Conservation (phyloP, 768 basidiomycete genomes). For the Hericium coralloides region DNA sequence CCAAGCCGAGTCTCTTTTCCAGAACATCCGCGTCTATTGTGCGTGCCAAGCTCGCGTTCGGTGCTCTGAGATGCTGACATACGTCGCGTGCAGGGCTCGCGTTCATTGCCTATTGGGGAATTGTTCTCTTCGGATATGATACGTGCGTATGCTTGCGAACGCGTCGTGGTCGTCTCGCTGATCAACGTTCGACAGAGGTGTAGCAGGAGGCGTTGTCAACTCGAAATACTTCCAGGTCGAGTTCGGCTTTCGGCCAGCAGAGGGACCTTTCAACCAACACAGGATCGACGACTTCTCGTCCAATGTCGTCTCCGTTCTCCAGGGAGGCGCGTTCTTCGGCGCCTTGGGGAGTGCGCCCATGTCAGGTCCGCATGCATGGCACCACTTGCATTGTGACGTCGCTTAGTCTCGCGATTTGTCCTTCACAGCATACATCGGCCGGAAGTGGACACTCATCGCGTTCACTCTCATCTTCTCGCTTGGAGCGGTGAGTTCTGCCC, state of each 20-base stretch:
- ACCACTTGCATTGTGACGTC: not conserved
- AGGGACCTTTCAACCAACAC: constrained; percentile 32
- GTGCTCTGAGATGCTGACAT: not conserved
- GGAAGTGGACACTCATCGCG: constrained; percentile 50
- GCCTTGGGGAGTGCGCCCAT: constrained; percentile 65
- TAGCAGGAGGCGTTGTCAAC: constrained; percentile 62
- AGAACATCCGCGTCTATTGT: constrained; percentile 66
- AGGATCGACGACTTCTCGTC: constrained; percentile 52
- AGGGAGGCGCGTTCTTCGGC: constrained; percentile 85
- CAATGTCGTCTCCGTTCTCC: constrained; percentile 81
- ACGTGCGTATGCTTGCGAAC: constrained; percentile 33
- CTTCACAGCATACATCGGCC: constrained; percentile 49
- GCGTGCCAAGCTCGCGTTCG: constrained; percentile 14
- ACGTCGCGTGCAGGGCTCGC: constrained; percentile 44
- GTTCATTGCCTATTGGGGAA: constrained; percentile 70
- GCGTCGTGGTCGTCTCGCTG: constrained; percentile 15
- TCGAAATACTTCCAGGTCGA: constrained; percentile 49
- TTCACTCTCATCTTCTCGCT: constrained; percentile 58
- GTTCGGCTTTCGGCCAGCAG: constrained; percentile 46
- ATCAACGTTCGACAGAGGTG: constrained; percentile 33
- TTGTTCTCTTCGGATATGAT: constrained; percentile 78
- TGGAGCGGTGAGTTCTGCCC: constrained; percentile 53
- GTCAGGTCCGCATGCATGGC: constrained; percentile 38
- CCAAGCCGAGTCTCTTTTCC: constrained; percentile 16
- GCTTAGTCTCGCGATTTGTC: not conserved